Conservation (phyloP, 176 grass and related monocot species). For the Hyparrhenia diplandra region DNA sequence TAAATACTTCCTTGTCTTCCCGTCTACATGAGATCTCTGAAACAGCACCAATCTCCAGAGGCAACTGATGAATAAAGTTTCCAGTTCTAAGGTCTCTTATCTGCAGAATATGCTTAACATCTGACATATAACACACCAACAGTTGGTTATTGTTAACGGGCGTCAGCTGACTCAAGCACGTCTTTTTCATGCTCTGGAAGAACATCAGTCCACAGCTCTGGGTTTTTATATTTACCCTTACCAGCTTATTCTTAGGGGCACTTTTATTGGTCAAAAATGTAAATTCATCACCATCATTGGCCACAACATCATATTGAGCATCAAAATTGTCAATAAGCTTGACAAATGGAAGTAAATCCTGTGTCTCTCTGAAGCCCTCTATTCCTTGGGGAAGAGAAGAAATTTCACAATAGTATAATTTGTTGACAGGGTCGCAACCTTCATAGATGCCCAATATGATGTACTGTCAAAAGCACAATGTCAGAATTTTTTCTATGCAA, state of each 20-base stretch:
- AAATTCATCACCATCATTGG: conserved; percentile 75
- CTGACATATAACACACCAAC: conserved; percentile 81
- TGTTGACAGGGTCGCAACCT: conserved; percentile 88
- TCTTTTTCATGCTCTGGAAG: conserved; percentile 78
- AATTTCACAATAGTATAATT: conserved; percentile 80
- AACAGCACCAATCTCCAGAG: conserved; percentile 83
- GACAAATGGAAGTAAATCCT: conserved; percentile 73
- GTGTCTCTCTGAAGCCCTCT: conserved; percentile 52
- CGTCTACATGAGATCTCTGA: conserved; percentile 75
- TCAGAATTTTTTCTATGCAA: neutral
- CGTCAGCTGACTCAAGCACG: conserved; percentile 61
- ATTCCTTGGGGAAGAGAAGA: conserved; percentile 61
- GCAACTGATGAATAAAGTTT: conserved; percentile 66
- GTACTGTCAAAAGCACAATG: conserved; percentile 47
- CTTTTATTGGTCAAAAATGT: conserved; percentile 87
- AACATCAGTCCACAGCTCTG: conserved; percentile 62
- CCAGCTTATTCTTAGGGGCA: conserved; percentile 80
- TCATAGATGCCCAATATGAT: conserved; percentile 55
- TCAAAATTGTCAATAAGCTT: conserved; percentile 87
- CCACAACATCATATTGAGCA: conserved; percentile 61
- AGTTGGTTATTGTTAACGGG: conserved; percentile 67
- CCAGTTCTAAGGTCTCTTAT: conserved; percentile 81
- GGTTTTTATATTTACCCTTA: conserved; percentile 64
- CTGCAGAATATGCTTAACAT: conserved; percentile 87
- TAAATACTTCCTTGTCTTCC: conserved; percentile 73